Evolutionary conservation across 2,329 filamentous ascomycete genomes (phyloP).

Genomic region (Tricladium varicosporioides): DNA sequence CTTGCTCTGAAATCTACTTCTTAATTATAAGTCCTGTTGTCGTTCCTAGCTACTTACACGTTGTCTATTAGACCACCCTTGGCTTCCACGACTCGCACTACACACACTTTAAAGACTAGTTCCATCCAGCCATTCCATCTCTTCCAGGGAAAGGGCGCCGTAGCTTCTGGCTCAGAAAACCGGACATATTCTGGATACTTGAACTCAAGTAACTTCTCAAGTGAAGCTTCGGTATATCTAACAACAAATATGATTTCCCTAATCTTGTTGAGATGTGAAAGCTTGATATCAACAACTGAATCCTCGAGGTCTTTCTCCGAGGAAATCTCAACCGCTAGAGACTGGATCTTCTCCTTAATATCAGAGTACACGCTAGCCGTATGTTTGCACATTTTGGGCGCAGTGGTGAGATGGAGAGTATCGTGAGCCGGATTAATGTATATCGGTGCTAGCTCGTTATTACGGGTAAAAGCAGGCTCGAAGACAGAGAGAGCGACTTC

Average conservation of each 20-base stretch:
- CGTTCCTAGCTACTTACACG: background rate
- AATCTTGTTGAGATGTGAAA: background rate
- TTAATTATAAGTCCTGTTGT: too few species aligned
- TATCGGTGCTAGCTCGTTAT: slow-evolving; percentile 1
- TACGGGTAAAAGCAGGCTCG: slow-evolving; percentile 6
- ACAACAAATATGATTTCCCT: background rate
- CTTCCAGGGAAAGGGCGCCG: too few species aligned
- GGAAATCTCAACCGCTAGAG: slow-evolving; percentile 8
- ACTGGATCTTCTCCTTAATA: slow-evolving; percentile 9
- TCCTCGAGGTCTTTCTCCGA: background rate
- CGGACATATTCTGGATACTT: background rate
- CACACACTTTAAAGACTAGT: background rate
- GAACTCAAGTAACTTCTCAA: background rate
- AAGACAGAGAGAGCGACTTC: slow-evolving; percentile 3
- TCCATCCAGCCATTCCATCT: background rate
- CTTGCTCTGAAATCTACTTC: too few species aligned
- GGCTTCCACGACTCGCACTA: background rate
- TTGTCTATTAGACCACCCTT: background rate
- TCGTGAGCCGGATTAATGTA: slow-evolving; percentile 10
- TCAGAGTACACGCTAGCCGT: slow-evolving; percentile 1
- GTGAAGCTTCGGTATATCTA: background rate
- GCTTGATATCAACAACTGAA: background rate
- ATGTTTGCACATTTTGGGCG: background rate
- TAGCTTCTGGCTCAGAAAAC: background rate
- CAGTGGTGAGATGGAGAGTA: slow-evolving; percentile 8